Conservation (phyloP, 179 eudicot genomes). For the Spergularia azorica region DNA sequence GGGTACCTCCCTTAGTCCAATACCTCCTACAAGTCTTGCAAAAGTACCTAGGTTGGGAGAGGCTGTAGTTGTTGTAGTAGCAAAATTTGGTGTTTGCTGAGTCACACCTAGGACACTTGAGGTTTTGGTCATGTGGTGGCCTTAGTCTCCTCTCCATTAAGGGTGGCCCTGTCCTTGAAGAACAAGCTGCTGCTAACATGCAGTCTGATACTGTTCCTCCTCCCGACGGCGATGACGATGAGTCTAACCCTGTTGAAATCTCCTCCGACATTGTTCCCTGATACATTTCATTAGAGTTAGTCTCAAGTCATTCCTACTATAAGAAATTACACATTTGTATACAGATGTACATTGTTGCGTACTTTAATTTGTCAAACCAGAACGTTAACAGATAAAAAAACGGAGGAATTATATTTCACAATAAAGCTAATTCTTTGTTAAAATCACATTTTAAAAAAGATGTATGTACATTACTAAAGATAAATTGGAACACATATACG, state of each 20-base stretch:
- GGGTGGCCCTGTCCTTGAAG: conserved; percentile 37
- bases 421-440: too few relatives aligned
- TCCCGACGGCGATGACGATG: conserved; percentile 55
- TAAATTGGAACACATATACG: too few relatives aligned
- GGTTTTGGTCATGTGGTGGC: conserved; percentile 79
- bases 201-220: conserved; percentile 38
- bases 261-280: conserved; percentile 69
- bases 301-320: too few relatives aligned
- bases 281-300: not conserved
- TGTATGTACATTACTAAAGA: too few relatives aligned
- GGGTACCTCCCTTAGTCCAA: conserved; percentile 90
- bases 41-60: conserved; percentile 80
- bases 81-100: conserved; percentile 87
- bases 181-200: conserved; percentile 60
- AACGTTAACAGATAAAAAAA: too few relatives aligned
- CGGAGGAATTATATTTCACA: too few relatives aligned
- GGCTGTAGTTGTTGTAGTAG: conserved; percentile 90
- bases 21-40: conserved; percentile 85
- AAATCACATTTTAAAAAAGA: too few relatives aligned
- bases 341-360: too few relatives aligned
- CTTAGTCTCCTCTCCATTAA: conserved; percentile 66
- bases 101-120: conserved; percentile 81
- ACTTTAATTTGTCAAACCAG: too few relatives aligned
- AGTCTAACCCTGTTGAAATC: conserved; percentile 50
- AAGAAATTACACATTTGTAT: too few relatives aligned